Base-by-base conservation (phyloP, 2,329 filamentous ascomycete species). In the Phaeoacremonium minimum region DNA sequence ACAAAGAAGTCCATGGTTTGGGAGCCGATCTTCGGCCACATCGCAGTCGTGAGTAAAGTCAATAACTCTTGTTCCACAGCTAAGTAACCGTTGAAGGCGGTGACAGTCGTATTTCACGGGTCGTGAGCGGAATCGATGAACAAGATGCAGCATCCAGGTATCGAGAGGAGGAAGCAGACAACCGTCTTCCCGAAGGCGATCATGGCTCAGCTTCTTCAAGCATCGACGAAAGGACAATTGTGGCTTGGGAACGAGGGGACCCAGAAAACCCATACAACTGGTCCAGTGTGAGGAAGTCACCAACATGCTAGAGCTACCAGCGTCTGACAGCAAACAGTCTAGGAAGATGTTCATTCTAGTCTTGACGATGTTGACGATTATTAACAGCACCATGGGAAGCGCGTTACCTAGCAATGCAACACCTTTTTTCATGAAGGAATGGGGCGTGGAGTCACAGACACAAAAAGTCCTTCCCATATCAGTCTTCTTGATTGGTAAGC, bases 371-470 rank as follows among this genome's bases (percentile, higher is more conserved):
- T 53, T 73, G 44, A 67, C 73, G 36, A 79, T 85, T 30, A 65
- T 84, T 52, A 87, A 87, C 55, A 79, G 73, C 17, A 85, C 82
- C 8, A 75, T 86, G 59, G 76, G 75, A 2, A 83, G 75, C 29
- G 68, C 79, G 0, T 64, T 87, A 5, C 78, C 82, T 2, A 77
- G 77, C 37, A 82, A 82, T 54, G 77, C 77, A 12, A 69, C 79
- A 3, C 66, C 72, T 3, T 71, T 67, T 35, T 81, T 85, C 32
- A 62, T 70, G 4, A 52, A 58, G 4, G 66, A 81, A 46, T 87
- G 81, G 59, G 51, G 66, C 35, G 59, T 84, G 39, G 70, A 69
- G 0, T 68, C 66, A 3, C 42, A 61, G 18, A 51, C 56, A 13
- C 66, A 73, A 36, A 51, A 51, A 32, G 67, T 75, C 5, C 50